phyloP scores from a whole-genome alignment of 2,329 filamentous ascomycete genomes.

The Fusarium sp. region DNA sequence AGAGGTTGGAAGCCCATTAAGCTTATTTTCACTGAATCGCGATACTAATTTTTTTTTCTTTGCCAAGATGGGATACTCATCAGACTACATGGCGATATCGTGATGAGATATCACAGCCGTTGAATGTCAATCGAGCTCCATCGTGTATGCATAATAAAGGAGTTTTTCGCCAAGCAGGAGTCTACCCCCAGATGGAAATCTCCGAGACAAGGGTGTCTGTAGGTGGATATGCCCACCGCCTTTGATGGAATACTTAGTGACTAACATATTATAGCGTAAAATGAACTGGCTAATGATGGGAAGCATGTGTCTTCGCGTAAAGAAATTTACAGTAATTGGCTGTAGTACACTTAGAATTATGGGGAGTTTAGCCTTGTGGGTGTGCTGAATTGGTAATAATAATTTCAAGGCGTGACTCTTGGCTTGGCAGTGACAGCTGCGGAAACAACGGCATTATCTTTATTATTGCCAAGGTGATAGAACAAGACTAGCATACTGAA shows the following conservation, averaged over 20 bases:
- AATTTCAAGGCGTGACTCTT: accelerated
- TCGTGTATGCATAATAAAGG: too few species aligned
- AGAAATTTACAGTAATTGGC: accelerated
- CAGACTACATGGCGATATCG: accelerated
- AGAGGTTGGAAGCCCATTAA: background rate
- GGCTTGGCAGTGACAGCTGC: background rate
- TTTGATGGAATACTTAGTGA: accelerated
- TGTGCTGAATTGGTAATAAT: accelerated
- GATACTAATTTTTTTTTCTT: too few species aligned
- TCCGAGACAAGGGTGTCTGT: background rate
- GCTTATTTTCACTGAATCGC: background rate
- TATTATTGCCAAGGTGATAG: background rate
- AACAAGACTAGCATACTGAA: background rate
- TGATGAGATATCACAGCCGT: accelerated
- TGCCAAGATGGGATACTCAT: accelerated
- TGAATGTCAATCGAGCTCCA: too few species aligned
- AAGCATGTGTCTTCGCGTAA: accelerated
- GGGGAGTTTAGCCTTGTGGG: background rate
- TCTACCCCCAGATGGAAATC: background rate
- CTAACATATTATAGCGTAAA: accelerated
- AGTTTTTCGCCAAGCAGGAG: background rate
- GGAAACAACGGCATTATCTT: background rate
- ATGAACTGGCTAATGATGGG: background rate
- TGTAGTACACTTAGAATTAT: accelerated
- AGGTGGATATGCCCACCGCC: background rate